Evolutionary conservation across 176 grass and related monocot species (phyloP), one percentile per base, ranked within the genome.

Genomic region (Cenchrus fungigraminus): DNA sequence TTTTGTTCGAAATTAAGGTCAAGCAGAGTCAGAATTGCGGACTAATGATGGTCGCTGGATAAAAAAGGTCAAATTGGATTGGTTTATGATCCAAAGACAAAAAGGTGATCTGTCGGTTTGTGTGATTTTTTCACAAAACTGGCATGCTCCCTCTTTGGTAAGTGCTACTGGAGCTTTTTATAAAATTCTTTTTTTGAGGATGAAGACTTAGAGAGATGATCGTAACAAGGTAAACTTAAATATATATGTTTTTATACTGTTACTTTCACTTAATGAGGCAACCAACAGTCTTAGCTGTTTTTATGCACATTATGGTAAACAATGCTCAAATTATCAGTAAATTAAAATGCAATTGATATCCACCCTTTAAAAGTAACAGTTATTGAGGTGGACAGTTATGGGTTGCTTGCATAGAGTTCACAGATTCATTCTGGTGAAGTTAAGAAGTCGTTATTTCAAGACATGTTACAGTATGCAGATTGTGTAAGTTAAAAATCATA

Each of bases 61-160:
- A 59, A 71, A 71, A 28, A 59, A 14, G 52, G 5, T 71, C 53
- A 57, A 70, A 22, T 28, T 81, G 40, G 54, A 82, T 71, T 72
- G 2, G n/a, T 25, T 58, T 71, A 46, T 71, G 53, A 46, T 82
- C 66, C 53, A 82, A 19, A 58, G 37, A 82, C 37, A 82, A 55
- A 81, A 57, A 17, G 2, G 8, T 69, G n/a, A 82, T 60, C n/a
- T 46, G 25, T 47, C 42, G 71, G 9, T 82, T 72, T 72, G n/a
- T 42, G 29, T 71, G n/a, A 47, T 47, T 82, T 82, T 82, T 47
- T 82, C 37, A 46, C n/a, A 82, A 37, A 82, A 44, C 65, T 17
- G 55, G 40, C 54, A 9, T 46, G 37, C 32, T 72, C n/a, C 57
- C 54, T 72, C 13, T 4, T 43, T 71, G 65, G 66, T 59, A 17